Percentiles rank a stretch among this genome's conserved stretches.
Conservation (phyloP, 1,284 basidiomycete species). For the Coniferiporia weirii region DNA sequence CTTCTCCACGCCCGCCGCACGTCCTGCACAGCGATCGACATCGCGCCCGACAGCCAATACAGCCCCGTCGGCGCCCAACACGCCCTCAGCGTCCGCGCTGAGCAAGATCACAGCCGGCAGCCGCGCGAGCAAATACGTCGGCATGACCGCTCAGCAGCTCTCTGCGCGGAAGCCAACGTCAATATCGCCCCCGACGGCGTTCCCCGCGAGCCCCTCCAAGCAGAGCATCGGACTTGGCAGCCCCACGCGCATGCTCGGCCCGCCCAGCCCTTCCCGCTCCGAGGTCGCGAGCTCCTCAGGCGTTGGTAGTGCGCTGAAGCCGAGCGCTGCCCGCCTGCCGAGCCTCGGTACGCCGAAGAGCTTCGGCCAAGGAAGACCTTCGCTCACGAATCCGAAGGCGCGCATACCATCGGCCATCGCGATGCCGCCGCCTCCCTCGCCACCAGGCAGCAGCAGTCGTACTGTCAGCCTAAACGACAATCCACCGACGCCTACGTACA, state of each 20-base stretch:
- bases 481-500: slow-evolving; percentile 15
- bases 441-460: background rate
- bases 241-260: slow-evolving; percentile 27
- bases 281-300: slow-evolving; percentile 26
- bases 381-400: slow-evolving; percentile 50
- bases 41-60: slow-evolving; percentile 20
- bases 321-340: slow-evolving; percentile 17
- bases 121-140: slow-evolving; percentile 76
- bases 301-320: slow-evolving; percentile 24
- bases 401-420: slow-evolving; percentile 67
- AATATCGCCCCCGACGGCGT: slow-evolving; percentile 28
- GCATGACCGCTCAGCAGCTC: slow-evolving; percentile 79
- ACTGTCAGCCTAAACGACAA: slow-evolving; percentile 14
- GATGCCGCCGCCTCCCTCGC: slow-evolving; percentile 71
- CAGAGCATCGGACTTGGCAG: slow-evolving; percentile 17
- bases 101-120: slow-evolving; percentile 19
- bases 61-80: slow-evolving; percentile 19
- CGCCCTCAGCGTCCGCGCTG: slow-evolving; percentile 21
- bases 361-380: slow-evolving; percentile 38
- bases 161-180: slow-evolving; percentile 31
- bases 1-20: slow-evolving; percentile 31
- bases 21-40: slow-evolving; percentile 26
- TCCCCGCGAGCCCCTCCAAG: slow-evolving; percentile 23
- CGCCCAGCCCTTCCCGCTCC: slow-evolving; percentile 36
- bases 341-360: slow-evolving; percentile 37